Percentiles rank a stretch among this genome's conserved stretches.
These are phyloP conservation scores for Xylaria sp. DNA, from an alignment of 2,329 filamentous ascomycete species.

Conservation along the genomic window DNA sequence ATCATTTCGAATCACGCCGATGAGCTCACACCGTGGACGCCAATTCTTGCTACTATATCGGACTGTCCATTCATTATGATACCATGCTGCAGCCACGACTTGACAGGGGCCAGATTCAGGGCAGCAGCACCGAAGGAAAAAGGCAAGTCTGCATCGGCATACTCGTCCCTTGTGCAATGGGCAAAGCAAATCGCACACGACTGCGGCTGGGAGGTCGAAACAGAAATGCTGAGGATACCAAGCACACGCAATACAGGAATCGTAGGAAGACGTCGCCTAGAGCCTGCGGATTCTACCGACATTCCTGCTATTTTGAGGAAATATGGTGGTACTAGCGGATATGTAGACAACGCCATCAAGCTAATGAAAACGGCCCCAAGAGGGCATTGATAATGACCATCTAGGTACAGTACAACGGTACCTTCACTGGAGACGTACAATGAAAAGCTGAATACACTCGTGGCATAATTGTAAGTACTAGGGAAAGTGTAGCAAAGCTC, in stretches of 20 bases:
- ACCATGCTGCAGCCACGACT: constrained; percentile 90
- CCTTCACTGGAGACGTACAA: neutral
- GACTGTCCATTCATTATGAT: constrained; percentile 87
- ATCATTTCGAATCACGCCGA: constrained; percentile 98
- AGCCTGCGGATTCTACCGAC: constrained; percentile 43
- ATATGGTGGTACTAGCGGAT: constrained; percentile 63
- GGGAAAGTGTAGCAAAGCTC: no score
- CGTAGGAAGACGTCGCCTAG: constrained; percentile 64
- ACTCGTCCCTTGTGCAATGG: constrained; percentile 83
- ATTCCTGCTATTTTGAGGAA: constrained; percentile 52
- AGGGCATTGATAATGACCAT: constrained; percentile 44
- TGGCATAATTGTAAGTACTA: no score
- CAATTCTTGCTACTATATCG: constrained; percentile 78
- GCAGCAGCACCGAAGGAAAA: constrained; percentile 62
- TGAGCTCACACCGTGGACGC: constrained; percentile 95
- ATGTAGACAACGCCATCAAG: constrained; percentile 63
- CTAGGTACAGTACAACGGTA: neutral
- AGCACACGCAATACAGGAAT: constrained; percentile 88
- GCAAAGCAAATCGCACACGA: constrained; percentile 71
- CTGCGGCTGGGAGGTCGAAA: constrained; percentile 78
- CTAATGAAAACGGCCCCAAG: constrained; percentile 59
- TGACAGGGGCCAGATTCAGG: constrained; percentile 77
- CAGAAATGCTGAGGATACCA: constrained; percentile 87
- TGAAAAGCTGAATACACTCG: neutral
- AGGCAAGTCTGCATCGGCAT: constrained; percentile 68